Base-by-base conservation (phyloP, 2,329 filamentous ascomycete species). In the Penicillium janthinellum region DNA sequence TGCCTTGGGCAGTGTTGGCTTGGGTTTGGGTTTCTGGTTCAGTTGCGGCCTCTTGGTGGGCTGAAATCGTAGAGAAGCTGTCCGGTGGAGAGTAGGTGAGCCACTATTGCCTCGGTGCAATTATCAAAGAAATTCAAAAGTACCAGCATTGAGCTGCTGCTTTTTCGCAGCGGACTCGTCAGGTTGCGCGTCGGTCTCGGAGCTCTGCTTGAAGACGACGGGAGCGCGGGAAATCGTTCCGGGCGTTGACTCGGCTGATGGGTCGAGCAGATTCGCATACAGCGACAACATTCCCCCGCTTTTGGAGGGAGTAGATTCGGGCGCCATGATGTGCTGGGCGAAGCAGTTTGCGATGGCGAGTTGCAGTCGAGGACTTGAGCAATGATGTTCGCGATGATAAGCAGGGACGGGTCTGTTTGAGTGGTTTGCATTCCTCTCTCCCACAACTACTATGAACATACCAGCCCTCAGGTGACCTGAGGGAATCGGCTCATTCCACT, bases 191-290 rank as follows among this genome's bases (percentile, higher is more conserved):
- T 84, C 79, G 59, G 79, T 73, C 47, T 82, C 80, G 20, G 80
- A 79, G 60, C 79, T 74, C 68, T 87, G 78, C 63, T 86, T 86
- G 77, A 92, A 93, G 56, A 88, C 83, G 54, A 93, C 86, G 0
- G 91, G 90, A 1, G 86, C 89, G 68, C 88, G 86, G 15, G 90
- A 91, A 67, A 94, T 91, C n/a, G 89, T 90, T 49, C 81, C 77
- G 20, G 86, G 81, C 14, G 79, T 69, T 42, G 77, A 71, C 39
- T 78, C 73, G 41, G 71, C 68, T 38, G 74, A 73, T 3, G 78
- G 75, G 68, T 91, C 89, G 64, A 95, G 86, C 45, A 96, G 84
- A 74, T 96, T 91, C 56, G 91, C 92, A 74, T 96, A 96, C 5
- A 96, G 86, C 17, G 91, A 93, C 66, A 92, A 81, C 58, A 83